These are phyloP conservation scores for Millerago galiae DNA, from an alignment of 805 yeast genomes.

Conservation along the genomic window DNA sequence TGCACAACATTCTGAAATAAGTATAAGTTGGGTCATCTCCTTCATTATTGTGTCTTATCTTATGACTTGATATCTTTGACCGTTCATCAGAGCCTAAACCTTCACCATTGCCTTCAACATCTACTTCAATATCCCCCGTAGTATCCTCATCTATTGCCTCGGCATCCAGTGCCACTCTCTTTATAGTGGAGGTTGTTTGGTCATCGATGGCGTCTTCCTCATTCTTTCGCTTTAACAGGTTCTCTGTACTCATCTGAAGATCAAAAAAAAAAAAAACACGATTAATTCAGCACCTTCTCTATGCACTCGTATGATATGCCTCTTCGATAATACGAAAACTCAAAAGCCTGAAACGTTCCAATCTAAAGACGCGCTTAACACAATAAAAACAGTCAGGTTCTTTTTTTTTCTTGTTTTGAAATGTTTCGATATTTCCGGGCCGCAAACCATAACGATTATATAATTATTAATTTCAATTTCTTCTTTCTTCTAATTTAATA, in stretches of 20 bases:
- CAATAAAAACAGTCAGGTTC: too few relatives aligned
- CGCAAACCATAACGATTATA: too few relatives aligned
- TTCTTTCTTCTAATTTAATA: background rate
- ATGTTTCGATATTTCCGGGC: too few relatives aligned
- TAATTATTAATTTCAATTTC: too few relatives aligned
- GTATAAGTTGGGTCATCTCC: constrained; percentile 52
- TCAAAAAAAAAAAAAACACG: background rate
- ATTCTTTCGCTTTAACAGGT: constrained; percentile 51
- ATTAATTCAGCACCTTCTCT: too few relatives aligned
- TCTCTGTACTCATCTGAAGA: constrained; percentile 7
- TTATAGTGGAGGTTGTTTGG: constrained; percentile 44
- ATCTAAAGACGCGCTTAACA: too few relatives aligned
- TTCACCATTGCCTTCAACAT: constrained; percentile 4
- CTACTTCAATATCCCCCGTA: constrained; percentile 7
- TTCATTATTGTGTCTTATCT: constrained; percentile 24
- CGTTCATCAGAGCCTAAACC: background rate
- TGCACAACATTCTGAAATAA: constrained; percentile 67
- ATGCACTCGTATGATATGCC: too few relatives aligned
- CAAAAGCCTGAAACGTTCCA: background rate
- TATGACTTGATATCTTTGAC: constrained; percentile 12
- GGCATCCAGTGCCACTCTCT: constrained; percentile 66
- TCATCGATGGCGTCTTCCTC: constrained; percentile 42
- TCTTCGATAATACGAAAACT: too few relatives aligned
- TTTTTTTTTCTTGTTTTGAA: too few relatives aligned
- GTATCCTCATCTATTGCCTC: constrained; percentile 38